These are phyloP conservation scores for Boletus holoroseus DNA, from an alignment of 1,284 basidiomycete species.

Conservation along the genomic window DNA sequence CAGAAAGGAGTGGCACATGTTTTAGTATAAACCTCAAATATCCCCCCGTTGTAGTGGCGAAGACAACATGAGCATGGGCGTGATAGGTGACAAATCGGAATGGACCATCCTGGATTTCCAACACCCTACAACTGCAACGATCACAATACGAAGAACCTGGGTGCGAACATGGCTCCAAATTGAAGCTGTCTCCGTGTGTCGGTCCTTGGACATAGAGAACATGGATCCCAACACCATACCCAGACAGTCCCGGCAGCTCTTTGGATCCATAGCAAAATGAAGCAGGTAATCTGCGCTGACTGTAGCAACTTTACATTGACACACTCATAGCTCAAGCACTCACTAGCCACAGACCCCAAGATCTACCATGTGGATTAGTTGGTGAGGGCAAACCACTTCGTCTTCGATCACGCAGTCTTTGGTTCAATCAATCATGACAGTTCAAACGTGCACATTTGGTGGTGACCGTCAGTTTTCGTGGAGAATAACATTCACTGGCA, in stretches of 20 bases:
- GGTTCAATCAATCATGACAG: neutral
- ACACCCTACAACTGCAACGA: neutral
- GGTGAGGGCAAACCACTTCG: neutral
- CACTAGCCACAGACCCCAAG: neutral
- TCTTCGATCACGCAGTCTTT: neutral
- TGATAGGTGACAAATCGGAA: neutral
- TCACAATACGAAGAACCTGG: neutral
- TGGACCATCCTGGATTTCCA: neutral
- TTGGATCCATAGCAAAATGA: neutral
- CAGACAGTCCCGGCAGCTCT: neutral
- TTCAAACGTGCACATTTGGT: neutral
- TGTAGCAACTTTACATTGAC: neutral
- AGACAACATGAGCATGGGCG: neutral
- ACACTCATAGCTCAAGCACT: neutral
- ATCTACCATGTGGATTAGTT: neutral
- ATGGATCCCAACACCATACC: neutral
- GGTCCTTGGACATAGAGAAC: neutral
- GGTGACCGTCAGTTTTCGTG: neutral
- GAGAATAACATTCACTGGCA: neutral
- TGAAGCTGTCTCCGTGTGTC: neutral
- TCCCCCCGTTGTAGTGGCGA: neutral
- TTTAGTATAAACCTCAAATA: neutral
- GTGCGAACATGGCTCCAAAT: neutral
- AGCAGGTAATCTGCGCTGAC: neutral
- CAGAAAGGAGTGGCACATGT: neutral